Percentiles rank a stretch among this genome's conserved stretches.
These are phyloP conservation scores for Isoetes engelmannii DNA, from an alignment of 83 land plant species.

Conservation along the genomic window DNA sequence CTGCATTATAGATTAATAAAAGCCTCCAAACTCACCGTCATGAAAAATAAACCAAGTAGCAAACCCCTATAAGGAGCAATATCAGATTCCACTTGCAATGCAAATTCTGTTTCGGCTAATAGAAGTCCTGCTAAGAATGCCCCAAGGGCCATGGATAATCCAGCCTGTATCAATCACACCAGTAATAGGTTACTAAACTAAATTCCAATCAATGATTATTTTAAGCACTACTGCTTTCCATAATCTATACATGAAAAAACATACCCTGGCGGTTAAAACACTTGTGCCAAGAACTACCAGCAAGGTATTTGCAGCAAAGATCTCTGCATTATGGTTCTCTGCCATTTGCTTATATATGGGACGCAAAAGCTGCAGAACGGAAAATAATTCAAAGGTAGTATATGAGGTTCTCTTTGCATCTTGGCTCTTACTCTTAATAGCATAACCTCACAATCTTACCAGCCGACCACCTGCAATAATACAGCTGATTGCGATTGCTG, in stretches of 20 bases:
- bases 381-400: neutral
- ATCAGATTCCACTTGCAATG: conserved; percentile 96
- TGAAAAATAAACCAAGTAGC: conserved; percentile 91
- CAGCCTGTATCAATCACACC: conserved; percentile 53
- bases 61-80: conserved; percentile 99
- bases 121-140: conserved; percentile 97
- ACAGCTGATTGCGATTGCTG: conserved; percentile 77
- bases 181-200: neutral
- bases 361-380: conserved; percentile 68
- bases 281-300: conserved; percentile 96
- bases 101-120: conserved; percentile 95
- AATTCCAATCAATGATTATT: no score
- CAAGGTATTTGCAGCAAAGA: conserved; percentile 98
- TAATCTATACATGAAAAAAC: neutral
- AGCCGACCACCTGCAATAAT: conserved; percentile 97
- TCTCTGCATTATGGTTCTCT: conserved; percentile 96
- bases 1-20: neutral
- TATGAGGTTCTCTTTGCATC: neutral
- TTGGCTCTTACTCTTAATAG: neutral
- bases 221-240: no score
- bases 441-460: conserved; percentile 36
- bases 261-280: conserved; percentile 93
- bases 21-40: conserved; percentile 59
- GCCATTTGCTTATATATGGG: conserved; percentile 97
- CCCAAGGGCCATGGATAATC: conserved; percentile 97